Percentiles rank a stretch among this genome's conserved stretches.
phyloP scores from a whole-genome alignment of 768 basidiomycete genomes.

The Suillus cothurnatus region DNA sequence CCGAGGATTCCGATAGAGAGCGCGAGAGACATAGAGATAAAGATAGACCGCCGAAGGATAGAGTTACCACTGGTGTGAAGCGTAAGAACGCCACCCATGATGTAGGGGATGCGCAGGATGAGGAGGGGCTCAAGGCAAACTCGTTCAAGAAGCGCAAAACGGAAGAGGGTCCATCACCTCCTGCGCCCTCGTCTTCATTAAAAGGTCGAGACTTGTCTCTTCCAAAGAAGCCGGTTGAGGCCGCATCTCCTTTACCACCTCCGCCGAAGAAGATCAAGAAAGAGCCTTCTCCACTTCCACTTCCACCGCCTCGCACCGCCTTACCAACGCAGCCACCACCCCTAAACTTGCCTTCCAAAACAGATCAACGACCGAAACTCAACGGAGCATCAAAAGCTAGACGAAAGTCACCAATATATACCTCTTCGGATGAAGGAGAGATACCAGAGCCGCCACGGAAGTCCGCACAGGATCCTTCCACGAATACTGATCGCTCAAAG shows the following conservation, averaged over 20 bases:
- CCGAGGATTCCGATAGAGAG: slow-evolving; percentile 33
- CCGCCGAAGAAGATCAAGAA: slow-evolving; percentile 38
- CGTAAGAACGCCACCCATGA: slow-evolving; percentile 42
- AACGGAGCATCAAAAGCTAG: slow-evolving; percentile 3
- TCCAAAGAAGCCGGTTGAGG: slow-evolving; percentile 39
- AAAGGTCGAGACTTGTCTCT: slow-evolving; percentile 26
- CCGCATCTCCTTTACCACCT: slow-evolving; percentile 15
- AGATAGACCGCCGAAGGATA: slow-evolving; percentile 27
- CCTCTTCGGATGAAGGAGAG: slow-evolving; percentile 41
- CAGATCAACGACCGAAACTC: slow-evolving; percentile 1
- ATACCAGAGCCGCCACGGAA: slow-evolving; percentile 69
- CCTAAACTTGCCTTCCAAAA: neutral
- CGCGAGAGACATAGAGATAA: slow-evolving; percentile 24
- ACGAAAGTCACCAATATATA: slow-evolving; percentile 33
- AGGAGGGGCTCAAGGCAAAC: slow-evolving; percentile 13
- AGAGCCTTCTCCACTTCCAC: slow-evolving; percentile 32
- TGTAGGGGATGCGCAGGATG: slow-evolving; percentile 32
- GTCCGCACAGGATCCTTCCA: slow-evolving; percentile 56
- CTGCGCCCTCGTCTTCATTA: slow-evolving; percentile 10
- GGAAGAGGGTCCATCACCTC: slow-evolving; percentile 34
- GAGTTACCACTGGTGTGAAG: slow-evolving; percentile 32
- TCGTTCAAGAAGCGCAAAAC: slow-evolving; percentile 46
- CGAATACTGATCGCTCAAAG: slow-evolving; percentile 13
- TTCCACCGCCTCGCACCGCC: slow-evolving; percentile 22
- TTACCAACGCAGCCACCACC: slow-evolving; percentile 2